phyloP scores from a whole-genome alignment of 495 filamentous ascomycete genomes.

The Trichoderma asperelloides region DNA sequence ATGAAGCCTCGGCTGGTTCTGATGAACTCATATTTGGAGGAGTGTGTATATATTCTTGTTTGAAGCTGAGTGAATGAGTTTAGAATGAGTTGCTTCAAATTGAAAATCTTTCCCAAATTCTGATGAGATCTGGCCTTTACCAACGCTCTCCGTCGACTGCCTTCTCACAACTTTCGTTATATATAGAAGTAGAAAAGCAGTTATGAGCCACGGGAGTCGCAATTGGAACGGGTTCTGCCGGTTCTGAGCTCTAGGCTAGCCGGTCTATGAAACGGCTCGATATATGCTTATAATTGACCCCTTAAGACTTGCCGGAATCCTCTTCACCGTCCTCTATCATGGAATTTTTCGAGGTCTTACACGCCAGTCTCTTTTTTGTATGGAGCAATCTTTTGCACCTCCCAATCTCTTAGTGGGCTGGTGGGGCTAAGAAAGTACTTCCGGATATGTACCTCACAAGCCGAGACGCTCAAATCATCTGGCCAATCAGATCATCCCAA shows the following conservation, averaged over 20 bases:
- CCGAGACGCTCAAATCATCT: neutral
- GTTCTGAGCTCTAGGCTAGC: neutral
- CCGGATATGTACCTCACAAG: neutral
- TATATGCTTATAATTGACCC: neutral
- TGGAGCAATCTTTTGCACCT: constrained; percentile 1
- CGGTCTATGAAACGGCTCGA: neutral
- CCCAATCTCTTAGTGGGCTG: neutral
- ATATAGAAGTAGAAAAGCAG: neutral
- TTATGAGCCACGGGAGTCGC: neutral
- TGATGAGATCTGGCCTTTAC: neutral
- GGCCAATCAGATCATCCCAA: neutral
- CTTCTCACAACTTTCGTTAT: too few relatives aligned
- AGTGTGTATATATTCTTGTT: neutral
- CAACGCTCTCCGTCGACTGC: too few relatives aligned
- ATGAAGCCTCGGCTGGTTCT: neutral
- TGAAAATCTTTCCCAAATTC: too few relatives aligned
- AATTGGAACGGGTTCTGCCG: neutral
- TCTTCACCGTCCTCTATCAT: neutral
- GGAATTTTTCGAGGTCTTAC: neutral
- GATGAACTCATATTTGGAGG: neutral
- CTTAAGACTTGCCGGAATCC: neutral
- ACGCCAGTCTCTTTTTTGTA: neutral
- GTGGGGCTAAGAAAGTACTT: neutral
- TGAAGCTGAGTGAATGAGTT: neutral
- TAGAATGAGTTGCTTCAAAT: neutral